Conservation (phyloP, 163 green algal genomes). For the Volvox carteri region DNA sequence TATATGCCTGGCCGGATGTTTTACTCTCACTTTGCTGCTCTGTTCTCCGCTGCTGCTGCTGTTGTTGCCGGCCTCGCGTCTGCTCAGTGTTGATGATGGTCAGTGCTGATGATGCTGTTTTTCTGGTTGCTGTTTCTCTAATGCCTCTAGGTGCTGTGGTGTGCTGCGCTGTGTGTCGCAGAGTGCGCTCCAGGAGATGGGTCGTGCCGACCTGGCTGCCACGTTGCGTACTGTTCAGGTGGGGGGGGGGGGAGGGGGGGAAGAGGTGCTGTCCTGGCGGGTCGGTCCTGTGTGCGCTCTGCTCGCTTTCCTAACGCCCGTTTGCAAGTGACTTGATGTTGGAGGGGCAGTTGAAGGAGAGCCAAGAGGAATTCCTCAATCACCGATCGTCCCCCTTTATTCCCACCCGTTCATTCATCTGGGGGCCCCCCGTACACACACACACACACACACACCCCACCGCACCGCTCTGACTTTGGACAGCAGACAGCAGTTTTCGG, state of each 20-base stretch:
- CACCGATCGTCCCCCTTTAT: not conserved
- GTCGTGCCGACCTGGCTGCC: conserved; percentile 53
- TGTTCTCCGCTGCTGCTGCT: not conserved
- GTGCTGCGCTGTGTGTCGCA: not conserved
- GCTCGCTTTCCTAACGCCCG: too few species aligned
- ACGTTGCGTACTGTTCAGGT: conserved; percentile 57
- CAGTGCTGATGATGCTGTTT: not conserved
- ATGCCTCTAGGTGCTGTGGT: not conserved
- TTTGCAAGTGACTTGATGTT: not conserved
- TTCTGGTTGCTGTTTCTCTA: not conserved
- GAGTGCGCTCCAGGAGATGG: conserved; percentile 2
- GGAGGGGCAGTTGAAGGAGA: not conserved
- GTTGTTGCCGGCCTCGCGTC: not conserved
- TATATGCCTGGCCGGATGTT: too few species aligned
- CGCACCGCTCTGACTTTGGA: too few species aligned
- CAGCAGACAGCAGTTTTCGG: too few species aligned
- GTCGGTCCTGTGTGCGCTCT: not conserved
- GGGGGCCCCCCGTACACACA: too few species aligned
- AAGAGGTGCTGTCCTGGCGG: not conserved
- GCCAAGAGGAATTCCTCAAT: not conserved
- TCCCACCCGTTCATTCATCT: too few species aligned
- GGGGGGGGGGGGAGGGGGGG: not conserved
- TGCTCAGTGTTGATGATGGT: not conserved
- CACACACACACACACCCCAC: too few species aligned
- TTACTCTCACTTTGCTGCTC: not conserved